Conservation (phyloP, 23 red algal species). For the Gracilaria gracilis region DNA sequence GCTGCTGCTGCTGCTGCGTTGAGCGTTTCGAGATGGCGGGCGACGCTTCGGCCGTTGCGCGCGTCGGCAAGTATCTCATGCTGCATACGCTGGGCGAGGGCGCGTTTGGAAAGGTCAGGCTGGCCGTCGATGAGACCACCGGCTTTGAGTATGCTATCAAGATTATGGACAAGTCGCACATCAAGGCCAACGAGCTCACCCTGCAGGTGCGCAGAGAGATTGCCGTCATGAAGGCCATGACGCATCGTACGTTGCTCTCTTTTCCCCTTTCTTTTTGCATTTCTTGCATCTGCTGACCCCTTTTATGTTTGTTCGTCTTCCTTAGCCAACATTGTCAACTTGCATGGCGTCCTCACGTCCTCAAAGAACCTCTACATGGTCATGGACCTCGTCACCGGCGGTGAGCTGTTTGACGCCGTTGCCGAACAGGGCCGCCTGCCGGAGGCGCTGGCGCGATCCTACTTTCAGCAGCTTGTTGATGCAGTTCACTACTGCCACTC, state of each 20-base stretch:
- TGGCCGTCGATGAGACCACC: conserved; percentile 71
- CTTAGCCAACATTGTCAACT: conserved; percentile 88
- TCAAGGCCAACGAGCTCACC: conserved; percentile 81
- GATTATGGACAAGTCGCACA: conserved; percentile 88
- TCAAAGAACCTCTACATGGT: conserved; percentile 91
- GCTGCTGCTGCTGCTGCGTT: neutral
- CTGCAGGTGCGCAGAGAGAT: conserved; percentile 89
- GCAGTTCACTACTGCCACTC: conserved; percentile 88
- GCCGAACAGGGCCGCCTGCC: conserved; percentile 54
- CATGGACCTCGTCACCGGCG: conserved; percentile 94
- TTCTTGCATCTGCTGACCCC: neutral
- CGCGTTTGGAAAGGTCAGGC: conserved; percentile 88
- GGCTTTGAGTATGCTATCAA: conserved; percentile 77
- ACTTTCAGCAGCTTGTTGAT: conserved; percentile 90
- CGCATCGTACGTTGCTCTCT: conserved; percentile 62
- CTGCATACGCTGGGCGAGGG: conserved; percentile 85
- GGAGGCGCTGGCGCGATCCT: conserved; percentile 54
- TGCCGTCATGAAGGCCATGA: conserved; percentile 93
- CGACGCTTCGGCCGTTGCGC: conserved; percentile 17
- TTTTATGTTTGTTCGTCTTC: too few species aligned
- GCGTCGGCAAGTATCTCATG: conserved; percentile 88
- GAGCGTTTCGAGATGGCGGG: too few species aligned
- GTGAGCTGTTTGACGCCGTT: conserved; percentile 84
- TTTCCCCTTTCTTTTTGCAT: neutral
- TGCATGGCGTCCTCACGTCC: conserved; percentile 83